Evolutionary conservation across 768 basidiomycete genomes (phyloP).

Genomic region (Tulasnella sp.): DNA sequence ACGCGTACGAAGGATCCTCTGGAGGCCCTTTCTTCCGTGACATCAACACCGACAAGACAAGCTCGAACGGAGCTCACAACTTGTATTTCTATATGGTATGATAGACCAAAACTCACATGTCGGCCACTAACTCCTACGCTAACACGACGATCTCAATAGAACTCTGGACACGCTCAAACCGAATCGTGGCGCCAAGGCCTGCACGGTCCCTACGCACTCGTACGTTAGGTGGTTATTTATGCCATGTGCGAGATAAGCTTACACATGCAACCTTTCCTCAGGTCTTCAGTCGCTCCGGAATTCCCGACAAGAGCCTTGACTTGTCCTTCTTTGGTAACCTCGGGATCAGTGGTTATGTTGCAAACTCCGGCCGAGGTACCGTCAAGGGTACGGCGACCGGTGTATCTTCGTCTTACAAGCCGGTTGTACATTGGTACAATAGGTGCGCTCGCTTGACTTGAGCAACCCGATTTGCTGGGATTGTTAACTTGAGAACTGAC

Average conservation of each 20-base stretch:
- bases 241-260: neutral
- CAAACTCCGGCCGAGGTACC: constrained; percentile 45
- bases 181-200: constrained; percentile 42
- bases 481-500: neutral
- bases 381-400: constrained; percentile 46
- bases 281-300: constrained; percentile 31
- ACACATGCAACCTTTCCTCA: neutral
- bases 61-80: neutral
- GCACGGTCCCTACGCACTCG: constrained; percentile 42
- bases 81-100: constrained; percentile 19
- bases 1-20: constrained; percentile 47
- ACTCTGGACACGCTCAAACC: constrained; percentile 47
- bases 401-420: constrained; percentile 39
- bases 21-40: constrained; percentile 52
- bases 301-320: constrained; percentile 34
- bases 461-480: neutral
- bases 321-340: constrained; percentile 41
- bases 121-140: neutral
- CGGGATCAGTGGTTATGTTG: constrained; percentile 46
- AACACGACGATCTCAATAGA: constrained; percentile 36
- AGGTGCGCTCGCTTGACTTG: neutral
- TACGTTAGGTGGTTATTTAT: neutral
- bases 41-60: constrained; percentile 24
- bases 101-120: neutral
- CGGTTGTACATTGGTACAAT: constrained; percentile 26